Base-by-base conservation (phyloP, 495 filamentous ascomycete species). In the Trypethelium eluteriae region DNA sequence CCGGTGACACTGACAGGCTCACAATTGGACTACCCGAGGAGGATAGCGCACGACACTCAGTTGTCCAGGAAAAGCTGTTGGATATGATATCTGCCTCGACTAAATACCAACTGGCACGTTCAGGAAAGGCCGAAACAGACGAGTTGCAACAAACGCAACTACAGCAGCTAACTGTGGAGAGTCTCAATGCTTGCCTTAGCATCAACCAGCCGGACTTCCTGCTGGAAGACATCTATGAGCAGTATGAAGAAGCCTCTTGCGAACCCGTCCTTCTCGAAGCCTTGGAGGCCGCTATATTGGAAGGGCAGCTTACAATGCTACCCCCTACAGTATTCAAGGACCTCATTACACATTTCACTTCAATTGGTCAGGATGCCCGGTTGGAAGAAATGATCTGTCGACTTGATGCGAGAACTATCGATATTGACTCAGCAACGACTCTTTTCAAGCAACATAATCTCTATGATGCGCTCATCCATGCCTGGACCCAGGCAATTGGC, bases 381-480 rank as follows among this genome's bases (percentile, higher is more conserved):
- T 79, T 98, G n/a, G 95, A 98, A 77, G 93, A 97, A 74, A 87
- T 98, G 73, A 88, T 98, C 32, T 98, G 95, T 70, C 86, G 92
- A 62, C 86, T 98, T 76, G 89, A 96, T 71, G 93, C 94, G 0
- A 79, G 83, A 9, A 96, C 91, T 3, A 88, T 98, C 77, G 94
- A 98, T 71, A 88, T 98, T 72, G 92, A 98, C 71, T 92, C 97
- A 74, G 85, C 93, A 61, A 96, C 92, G 0, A 85, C 84, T 16
- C 83, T 98, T 3, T 98, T 95, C 81, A 94, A 92, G 71, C 86
- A 91, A 68, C 85, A 97, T 71, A 84, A 88, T 63, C 85, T 98
- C 5, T 98, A 96, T 71, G 95, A 98, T 79, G 94, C 95, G 11
- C 85, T 96, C 70, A 90, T 96, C 62, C 98, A 98, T 75, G 90